These are phyloP conservation scores for Voacanga thouarsii DNA, from an alignment of 257 asterid genomes.

Conservation along the genomic window DNA sequence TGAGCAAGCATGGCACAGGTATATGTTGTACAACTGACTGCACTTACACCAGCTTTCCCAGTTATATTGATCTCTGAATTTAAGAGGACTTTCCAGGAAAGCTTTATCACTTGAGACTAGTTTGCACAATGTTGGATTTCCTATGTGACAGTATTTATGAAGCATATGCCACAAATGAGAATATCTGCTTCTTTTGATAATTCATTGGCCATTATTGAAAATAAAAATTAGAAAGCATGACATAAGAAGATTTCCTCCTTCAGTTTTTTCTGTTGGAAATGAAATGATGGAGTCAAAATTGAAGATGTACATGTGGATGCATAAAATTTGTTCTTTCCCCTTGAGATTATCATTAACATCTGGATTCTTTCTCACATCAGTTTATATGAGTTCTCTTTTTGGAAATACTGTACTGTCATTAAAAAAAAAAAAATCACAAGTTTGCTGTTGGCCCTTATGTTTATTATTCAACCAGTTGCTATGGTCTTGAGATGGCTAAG, in stretches of 20 bases:
- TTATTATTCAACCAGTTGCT: background rate
- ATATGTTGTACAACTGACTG: background rate
- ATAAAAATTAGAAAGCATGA: background rate
- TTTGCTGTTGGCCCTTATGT: background rate
- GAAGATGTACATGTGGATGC: background rate
- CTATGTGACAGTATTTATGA: background rate
- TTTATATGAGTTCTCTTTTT: background rate
- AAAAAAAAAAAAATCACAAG: background rate
- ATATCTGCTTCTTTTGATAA: background rate
- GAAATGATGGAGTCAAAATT: background rate
- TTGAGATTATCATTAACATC: conserved; percentile 3
- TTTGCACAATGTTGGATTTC: background rate
- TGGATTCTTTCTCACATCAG: background rate
- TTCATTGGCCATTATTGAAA: background rate
- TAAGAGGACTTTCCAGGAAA: background rate
- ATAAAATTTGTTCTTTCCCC: background rate
- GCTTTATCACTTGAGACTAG: background rate
- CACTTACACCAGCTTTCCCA: background rate
- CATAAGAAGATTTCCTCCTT: background rate
- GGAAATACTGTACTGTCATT: background rate
- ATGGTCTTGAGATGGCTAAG: background rate
- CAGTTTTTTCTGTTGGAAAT: background rate
- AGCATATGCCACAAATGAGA: background rate
- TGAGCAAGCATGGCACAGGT: conserved; percentile 99
- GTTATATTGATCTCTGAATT: background rate